phyloP scores from a whole-genome alignment of 208 protist species.

The Trypanosoma brucei region DNA sequence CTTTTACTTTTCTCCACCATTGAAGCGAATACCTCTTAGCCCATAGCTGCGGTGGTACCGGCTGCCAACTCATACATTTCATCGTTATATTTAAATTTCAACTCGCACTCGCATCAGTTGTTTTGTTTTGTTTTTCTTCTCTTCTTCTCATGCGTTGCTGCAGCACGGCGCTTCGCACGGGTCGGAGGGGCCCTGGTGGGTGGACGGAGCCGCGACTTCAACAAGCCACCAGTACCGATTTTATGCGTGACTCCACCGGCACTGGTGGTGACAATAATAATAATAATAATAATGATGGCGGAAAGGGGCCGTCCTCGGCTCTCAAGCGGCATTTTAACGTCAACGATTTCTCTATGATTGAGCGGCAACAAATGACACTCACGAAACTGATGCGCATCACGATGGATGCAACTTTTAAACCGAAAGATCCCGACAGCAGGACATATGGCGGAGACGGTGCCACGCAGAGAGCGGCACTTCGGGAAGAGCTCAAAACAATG shows the following conservation, averaged over 20 bases:
- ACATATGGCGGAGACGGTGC: slow-evolving; percentile 60
- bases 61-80: no score
- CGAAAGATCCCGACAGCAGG: slow-evolving; percentile 58
- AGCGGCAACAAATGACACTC: slow-evolving; percentile 42
- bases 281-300: neutral
- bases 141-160: no score
- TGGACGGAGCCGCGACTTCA: slow-evolving; percentile 41
- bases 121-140: no score
- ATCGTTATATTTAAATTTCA: no score
- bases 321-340: slow-evolving; percentile 41
- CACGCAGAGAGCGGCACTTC: slow-evolving; percentile 45
- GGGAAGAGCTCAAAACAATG: slow-evolving; percentile 71
- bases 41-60: no score
- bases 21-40: no score
- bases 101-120: no score
- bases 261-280: neutral
- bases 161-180: slow-evolving; percentile 28
- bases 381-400: slow-evolving; percentile 37
- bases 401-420: slow-evolving; percentile 64
- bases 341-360: slow-evolving; percentile 59
- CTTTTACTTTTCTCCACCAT: no score
- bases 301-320: slow-evolving; percentile 9
- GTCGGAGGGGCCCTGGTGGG: slow-evolving; percentile 51
- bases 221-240: neutral
- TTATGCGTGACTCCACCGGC: neutral